Base-by-base conservation (phyloP, 73 alveolate species). In the Diophrys appendiculata region DNA sequence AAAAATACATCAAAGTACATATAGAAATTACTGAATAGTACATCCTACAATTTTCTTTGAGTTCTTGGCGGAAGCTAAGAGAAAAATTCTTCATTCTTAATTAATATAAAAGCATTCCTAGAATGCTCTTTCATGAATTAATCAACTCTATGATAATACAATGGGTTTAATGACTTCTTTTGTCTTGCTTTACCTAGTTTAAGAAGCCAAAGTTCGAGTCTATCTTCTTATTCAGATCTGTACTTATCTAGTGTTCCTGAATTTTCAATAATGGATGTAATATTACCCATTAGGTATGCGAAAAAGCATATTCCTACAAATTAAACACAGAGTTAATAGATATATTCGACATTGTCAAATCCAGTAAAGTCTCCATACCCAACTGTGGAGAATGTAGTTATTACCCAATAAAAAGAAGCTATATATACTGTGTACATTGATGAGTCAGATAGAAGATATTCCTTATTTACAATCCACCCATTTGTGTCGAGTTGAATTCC, bases 301-400 rank as follows among this genome's bases (percentile, higher is more conserved):
- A 87, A 87, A 84, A 87, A 73, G 34, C 81, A 90, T 24, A 87
- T 87, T n/a, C 94, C 94, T 0, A 80, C 65, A 70, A 87, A 74
- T 69, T 35, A 27, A 33, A 81, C 81, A 11, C 65, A 76, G n/a
- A 54, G 26, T 5, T 55, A 53, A 67, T 33, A 56, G 1, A 56
- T 5, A 32, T 23, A 32, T 54, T 75, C 83, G 25, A n/a, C 0
- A 32, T 26, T 54, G 26, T 73, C 55, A 32, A 13, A 23, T 0
- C 75, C 83, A 1, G 74, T 56, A 65, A 75, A 75, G 64, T 75
- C 83, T 56, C 83, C 83, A 75, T 75, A 75, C n/a, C 83, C 83
- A 25, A 75, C 67, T 29, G 83, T 75, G 13, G 83, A 29, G 54
- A 56, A 75, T 27, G 83, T 75, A 29, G 83, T 75, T 26, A 75